These are phyloP conservation scores for Cutaneotrichosporon spelunceum DNA, from an alignment of 1,284 basidiomycete species.

Conservation along the genomic window DNA sequence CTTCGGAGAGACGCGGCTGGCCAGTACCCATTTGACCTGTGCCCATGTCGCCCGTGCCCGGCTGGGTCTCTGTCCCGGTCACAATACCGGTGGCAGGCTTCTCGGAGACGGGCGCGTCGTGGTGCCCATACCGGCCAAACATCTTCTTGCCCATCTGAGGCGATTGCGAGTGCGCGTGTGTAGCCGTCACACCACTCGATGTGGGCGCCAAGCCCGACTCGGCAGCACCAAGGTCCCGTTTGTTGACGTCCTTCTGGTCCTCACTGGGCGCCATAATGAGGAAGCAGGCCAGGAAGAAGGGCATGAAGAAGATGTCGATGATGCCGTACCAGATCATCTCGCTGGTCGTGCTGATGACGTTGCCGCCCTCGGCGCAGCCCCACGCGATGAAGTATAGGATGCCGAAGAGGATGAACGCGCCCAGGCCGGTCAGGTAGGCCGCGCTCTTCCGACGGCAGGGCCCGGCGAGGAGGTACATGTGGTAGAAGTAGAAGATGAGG, in stretches of 20 bases:
- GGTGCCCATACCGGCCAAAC: background rate
- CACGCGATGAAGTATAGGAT: conserved; percentile 53
- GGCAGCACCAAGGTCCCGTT: conserved; percentile 25
- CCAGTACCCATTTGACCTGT: too few species aligned
- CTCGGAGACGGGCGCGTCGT: conserved; percentile 11
- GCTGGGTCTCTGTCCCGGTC: too few species aligned
- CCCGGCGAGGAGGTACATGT: conserved; percentile 54
- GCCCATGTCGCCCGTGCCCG: too few species aligned
- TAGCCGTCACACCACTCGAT: background rate
- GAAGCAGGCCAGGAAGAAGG: conserved; percentile 35
- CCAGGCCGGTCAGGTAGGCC: conserved; percentile 23
- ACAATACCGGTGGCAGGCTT: background rate
- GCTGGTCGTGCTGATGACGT: conserved; percentile 44
- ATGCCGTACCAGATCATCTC: conserved; percentile 61
- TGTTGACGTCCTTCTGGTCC: conserved; percentile 37
- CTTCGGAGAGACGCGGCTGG: too few species aligned
- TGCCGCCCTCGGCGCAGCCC: conserved; percentile 52
- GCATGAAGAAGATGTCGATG: conserved; percentile 60
- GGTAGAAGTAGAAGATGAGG: conserved; percentile 55
- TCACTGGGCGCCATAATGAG: conserved; percentile 24
- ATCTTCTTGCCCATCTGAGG: background rate
- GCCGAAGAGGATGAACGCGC: conserved; percentile 41
- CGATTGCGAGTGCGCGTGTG: background rate
- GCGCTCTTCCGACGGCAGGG: conserved; percentile 32
- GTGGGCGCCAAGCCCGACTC: conserved; percentile 15